Percentiles rank a stretch among this genome's conserved stretches.
These are phyloP conservation scores for Aspergillus homomorphus DNA, from an alignment of 495 filamentous ascomycete genomes.

Conservation along the genomic window DNA sequence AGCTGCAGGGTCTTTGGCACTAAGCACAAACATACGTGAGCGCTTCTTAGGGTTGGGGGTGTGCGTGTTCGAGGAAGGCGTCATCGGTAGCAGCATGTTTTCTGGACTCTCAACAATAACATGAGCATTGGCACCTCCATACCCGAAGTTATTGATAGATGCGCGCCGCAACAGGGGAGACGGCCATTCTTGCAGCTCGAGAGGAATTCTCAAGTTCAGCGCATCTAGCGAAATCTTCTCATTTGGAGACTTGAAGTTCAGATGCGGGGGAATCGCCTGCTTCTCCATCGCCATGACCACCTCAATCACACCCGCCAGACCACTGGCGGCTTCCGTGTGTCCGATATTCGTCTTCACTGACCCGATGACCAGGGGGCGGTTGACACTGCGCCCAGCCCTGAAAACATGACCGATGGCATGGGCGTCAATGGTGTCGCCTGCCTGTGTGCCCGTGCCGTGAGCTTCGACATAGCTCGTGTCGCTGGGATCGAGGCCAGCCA, in stretches of 20 bases:
- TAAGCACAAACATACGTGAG: constrained; percentile 18
- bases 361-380: constrained; percentile 26
- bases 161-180: neutral
- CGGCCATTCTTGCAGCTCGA: neutral
- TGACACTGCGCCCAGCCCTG: neutral
- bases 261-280: constrained; percentile 45
- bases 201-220: constrained; percentile 8
- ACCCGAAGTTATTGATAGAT: constrained; percentile 34
- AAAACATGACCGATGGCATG: constrained; percentile 7
- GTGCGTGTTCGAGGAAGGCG: constrained; percentile 8
- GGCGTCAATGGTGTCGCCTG: constrained; percentile 12
- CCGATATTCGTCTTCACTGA: constrained; percentile 46
- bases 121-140: constrained; percentile 41
- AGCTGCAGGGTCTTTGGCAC: constrained; percentile 18
- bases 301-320: constrained; percentile 53
- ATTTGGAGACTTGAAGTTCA: neutral
- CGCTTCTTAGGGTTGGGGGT: neutral
- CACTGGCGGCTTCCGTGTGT: constrained; percentile 36
- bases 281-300: constrained; percentile 47
- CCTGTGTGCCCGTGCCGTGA: constrained; percentile 41
- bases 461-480: constrained; percentile 24
- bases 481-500: constrained; percentile 25
- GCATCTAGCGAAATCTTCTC: constrained; percentile 34
- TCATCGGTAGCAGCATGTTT: neutral
- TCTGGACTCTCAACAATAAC: constrained; percentile 35